Conservation (phyloP, 768 basidiomycete species). For the Suillus cothurnatus region DNA sequence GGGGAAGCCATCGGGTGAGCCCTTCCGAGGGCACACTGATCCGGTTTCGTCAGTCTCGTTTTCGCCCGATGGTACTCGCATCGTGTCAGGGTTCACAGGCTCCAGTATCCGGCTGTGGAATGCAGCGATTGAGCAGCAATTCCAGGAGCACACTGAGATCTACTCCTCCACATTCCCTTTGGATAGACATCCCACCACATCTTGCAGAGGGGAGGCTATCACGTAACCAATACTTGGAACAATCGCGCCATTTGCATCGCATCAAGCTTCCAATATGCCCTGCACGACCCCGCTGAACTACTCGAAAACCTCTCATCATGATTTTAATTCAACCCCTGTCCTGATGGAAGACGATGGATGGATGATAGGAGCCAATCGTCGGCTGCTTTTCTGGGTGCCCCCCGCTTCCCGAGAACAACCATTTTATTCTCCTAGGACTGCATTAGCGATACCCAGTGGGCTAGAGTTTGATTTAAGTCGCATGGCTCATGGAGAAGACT, state of each 20-base stretch:
- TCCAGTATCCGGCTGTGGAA: background rate
- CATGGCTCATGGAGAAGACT: background rate
- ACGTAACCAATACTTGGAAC: background rate
- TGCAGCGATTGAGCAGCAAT: background rate
- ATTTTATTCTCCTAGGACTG: background rate
- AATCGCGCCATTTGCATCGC: background rate
- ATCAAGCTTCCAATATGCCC: background rate
- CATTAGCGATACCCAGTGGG: background rate
- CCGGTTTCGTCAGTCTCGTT: background rate
- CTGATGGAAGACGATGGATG: background rate
- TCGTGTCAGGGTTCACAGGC: background rate
- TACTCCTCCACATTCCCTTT: background rate
- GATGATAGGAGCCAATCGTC: background rate
- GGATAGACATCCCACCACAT: background rate
- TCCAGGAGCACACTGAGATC: background rate
- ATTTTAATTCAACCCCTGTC: background rate
- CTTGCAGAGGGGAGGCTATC: background rate
- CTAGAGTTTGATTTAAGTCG: background rate
- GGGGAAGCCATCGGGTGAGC: slow-evolving; percentile 14
- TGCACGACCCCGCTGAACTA: background rate
- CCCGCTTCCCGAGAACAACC: background rate
- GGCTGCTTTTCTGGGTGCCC: background rate
- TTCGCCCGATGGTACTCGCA: background rate
- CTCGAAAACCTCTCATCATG: background rate
- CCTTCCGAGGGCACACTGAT: background rate